These are phyloP conservation scores for Trichocomaceae sp. DNA, from an alignment of 2,329 filamentous ascomycete genomes.

Conservation along the genomic window DNA sequence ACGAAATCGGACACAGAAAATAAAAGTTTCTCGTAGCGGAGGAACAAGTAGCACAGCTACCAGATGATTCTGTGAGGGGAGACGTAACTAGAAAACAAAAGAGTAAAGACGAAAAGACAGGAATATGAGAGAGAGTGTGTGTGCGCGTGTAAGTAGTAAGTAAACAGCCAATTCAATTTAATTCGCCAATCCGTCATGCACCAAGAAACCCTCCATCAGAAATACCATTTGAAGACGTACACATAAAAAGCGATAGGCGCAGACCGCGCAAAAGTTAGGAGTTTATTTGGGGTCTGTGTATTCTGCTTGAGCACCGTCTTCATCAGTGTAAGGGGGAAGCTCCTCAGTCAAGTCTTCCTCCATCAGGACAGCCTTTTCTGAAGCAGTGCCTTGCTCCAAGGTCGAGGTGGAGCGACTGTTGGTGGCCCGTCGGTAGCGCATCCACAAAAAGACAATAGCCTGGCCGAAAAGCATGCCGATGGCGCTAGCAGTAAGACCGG, in stretches of 20 bases:
- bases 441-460: slow-evolving; percentile 40
- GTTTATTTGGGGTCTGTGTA: slow-evolving; percentile 29
- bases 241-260: neutral
- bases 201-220: slow-evolving; percentile 9
- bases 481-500: slow-evolving; percentile 40
- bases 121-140: neutral
- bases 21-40: neutral
- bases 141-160: slow-evolving; percentile 4
- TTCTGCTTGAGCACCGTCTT: slow-evolving; percentile 21
- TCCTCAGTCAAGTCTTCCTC: slow-evolving; percentile 26
- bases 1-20: neutral
- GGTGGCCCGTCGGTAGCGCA: slow-evolving; percentile 31
- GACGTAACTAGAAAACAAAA: slow-evolving; percentile 2
- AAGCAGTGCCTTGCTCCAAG: slow-evolving; percentile 30
- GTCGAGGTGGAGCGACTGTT: slow-evolving; percentile 21
- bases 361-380: slow-evolving; percentile 39
- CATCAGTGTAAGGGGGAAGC: slow-evolving; percentile 34
- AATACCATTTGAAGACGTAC: neutral
- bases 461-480: slow-evolving; percentile 45
- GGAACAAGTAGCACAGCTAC: slow-evolving; percentile 6
- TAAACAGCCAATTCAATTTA: slow-evolving; percentile 5
- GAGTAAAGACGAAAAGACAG: neutral
- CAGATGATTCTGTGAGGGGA: neutral
- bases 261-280: neutral
- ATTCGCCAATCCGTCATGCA: slow-evolving; percentile 13